Base-by-base conservation (phyloP, 257 asterid species). In the Cruciata laevipes region DNA sequence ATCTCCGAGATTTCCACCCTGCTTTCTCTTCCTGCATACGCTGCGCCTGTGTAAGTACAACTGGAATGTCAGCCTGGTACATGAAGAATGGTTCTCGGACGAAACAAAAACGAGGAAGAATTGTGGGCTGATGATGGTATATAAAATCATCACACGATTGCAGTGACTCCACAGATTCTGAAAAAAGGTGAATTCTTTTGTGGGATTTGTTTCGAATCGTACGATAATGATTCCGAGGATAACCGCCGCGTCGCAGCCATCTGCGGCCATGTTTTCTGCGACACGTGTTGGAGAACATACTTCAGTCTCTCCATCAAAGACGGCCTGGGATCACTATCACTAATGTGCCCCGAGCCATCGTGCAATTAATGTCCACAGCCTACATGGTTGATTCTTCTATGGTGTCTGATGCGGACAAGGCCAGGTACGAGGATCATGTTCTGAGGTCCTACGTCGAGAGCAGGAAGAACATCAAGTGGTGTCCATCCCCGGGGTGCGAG, bases 401-500 rank as follows among this genome's bases (percentile, higher is more conserved):
- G 10, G 65, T 58, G 0, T 31, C 31, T 0, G 71, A 61, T 1
- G 74, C 55, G 17, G 68, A 75, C 58, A 47, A 40, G 13, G 47
- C 0, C 0, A 75, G 49, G 14, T 69, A 69, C 11, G 42, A 24
- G n/a, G 6, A 37, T 10, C 20, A 32, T 11, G 38, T 75, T 1
- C 24, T 60, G 25, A 35, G 63, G 20, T 69, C 72, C 0, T 75
- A 69, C 25, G 37, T 58, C 0, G 71, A 75, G 11, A 63, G 67
- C 20, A 58, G 61, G 14, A 65, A 32, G 49, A 69, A 90, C 88
- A 83, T 87, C 33, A 90, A 86, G 80, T 90, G 96, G 95, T 90
- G 97, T 61, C 97, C 97, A 78, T 79, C 84, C 62, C 95, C 97
- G 40, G 96, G 90, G 44, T 90, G 97, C 78, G 97, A 90, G 47